phyloP scores from a whole-genome alignment of 345 rosid genomes.

The Pistacia integerrima region DNA sequence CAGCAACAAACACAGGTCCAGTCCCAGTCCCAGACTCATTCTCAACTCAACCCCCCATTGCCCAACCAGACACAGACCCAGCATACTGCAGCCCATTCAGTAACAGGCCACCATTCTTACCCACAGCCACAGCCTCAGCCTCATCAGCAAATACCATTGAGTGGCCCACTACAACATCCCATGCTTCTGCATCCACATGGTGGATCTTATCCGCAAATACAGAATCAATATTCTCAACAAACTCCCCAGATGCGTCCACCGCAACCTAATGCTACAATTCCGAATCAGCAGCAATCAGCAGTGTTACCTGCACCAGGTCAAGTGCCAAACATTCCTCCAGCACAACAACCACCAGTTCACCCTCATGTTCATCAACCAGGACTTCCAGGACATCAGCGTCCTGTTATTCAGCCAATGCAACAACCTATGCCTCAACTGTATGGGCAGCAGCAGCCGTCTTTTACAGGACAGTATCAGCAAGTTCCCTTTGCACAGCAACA shows the following conservation, averaged over 20 bases:
- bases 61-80: slow-evolving; percentile 40
- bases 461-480: slow-evolving; percentile 50
- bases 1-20: slow-evolving; percentile 27
- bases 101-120: slow-evolving; percentile 59
- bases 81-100: slow-evolving; percentile 39
- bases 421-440: slow-evolving; percentile 47
- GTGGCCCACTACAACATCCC: slow-evolving; percentile 42
- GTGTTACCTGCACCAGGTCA: slow-evolving; percentile 41
- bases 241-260: slow-evolving; percentile 43
- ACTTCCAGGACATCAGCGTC: slow-evolving; percentile 39
- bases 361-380: slow-evolving; percentile 46
- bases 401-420: slow-evolving; percentile 42
- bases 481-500: slow-evolving; percentile 44
- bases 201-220: slow-evolving; percentile 48
- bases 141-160: slow-evolving; percentile 39
- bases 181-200: slow-evolving; percentile 34
- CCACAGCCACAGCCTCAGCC: slow-evolving; percentile 49
- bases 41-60: slow-evolving; percentile 37
- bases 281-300: slow-evolving; percentile 46
- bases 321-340: slow-evolving; percentile 26
- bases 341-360: slow-evolving; percentile 41
- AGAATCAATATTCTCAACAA: slow-evolving; percentile 47
- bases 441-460: slow-evolving; percentile 48
- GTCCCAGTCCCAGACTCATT: slow-evolving; percentile 16
- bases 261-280: slow-evolving; percentile 38